Percentiles rank a stretch among this genome's conserved stretches.
Conservation (phyloP, 2,329 filamentous ascomycete species). For the Nannizzia gypsea region DNA sequence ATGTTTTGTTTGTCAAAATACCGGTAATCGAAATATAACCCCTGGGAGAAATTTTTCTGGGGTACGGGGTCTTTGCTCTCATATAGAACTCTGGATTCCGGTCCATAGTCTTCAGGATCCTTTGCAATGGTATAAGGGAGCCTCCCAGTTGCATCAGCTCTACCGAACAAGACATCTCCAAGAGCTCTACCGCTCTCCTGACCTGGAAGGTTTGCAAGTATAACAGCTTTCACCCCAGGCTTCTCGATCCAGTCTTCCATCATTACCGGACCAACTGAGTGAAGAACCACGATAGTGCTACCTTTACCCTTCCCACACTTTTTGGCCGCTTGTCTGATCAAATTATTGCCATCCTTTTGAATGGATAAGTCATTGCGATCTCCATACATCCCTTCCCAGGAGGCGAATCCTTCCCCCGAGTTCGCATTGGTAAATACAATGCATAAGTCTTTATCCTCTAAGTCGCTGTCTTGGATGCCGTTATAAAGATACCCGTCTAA, state of each 20-base stretch:
- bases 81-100: constrained; percentile 57
- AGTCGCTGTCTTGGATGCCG: constrained; percentile 32
- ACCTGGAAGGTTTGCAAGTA: constrained; percentile 54
- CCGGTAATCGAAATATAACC: constrained; percentile 79
- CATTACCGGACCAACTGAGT: constrained; percentile 61
- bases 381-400: constrained; percentile 44
- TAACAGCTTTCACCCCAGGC: constrained; percentile 50
- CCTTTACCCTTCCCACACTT: constrained; percentile 53
- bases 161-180: constrained; percentile 37
- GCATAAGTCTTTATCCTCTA: constrained; percentile 29
- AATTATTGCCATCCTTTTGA: constrained; percentile 61
- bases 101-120: constrained; percentile 50
- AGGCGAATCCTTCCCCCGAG: constrained; percentile 40
- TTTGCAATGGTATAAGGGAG: constrained; percentile 52
- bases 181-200: constrained; percentile 40
- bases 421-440: constrained; percentile 41
- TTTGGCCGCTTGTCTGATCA: constrained; percentile 59
- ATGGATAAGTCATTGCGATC: constrained; percentile 48
- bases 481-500: constrained; percentile 43
- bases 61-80: constrained; percentile 57
- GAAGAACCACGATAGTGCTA: constrained; percentile 69
- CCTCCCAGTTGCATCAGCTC: constrained; percentile 40
- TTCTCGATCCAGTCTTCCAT: constrained; percentile 53
- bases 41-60: constrained; percentile 73
- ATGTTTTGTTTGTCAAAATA: constrained; percentile 70